Percentiles rank a stretch among this genome's conserved stretches.
phyloP scores from a whole-genome alignment of 371 early-diverging fungal genomes.

The Mitosporidium daphniae region DNA sequence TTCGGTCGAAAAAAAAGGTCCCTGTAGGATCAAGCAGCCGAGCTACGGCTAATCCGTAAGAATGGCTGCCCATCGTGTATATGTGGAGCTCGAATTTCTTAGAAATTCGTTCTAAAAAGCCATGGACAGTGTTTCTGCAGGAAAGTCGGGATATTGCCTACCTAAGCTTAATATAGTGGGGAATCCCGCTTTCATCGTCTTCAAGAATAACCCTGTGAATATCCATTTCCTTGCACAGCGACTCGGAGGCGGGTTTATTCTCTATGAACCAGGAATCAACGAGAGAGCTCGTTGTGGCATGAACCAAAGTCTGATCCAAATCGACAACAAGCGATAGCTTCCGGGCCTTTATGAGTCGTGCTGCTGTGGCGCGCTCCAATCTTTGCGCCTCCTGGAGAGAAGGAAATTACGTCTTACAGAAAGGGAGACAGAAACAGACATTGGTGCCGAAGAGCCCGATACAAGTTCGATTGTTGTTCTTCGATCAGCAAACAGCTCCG shows the following conservation, averaged over 20 bases:
- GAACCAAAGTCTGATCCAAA: constrained; percentile 92
- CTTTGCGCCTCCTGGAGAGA: constrained; percentile 43
- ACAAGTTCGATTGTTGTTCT: too few relatives aligned
- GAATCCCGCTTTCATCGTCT: constrained; percentile 10
- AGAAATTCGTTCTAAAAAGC: constrained; percentile 27
- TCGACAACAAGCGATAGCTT: constrained; percentile 79
- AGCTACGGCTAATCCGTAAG: constrained; percentile 62
- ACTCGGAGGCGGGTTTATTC: neutral
- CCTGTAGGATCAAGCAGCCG: constrained; percentile 45
- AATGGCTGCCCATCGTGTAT: constrained; percentile 89
- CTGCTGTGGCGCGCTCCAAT: constrained; percentile 24
- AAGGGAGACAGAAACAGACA: too few relatives aligned
- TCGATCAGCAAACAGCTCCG: too few relatives aligned
- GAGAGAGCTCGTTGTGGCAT: constrained; percentile 44
- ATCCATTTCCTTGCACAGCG: constrained; percentile 9
- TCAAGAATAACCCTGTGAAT: constrained; percentile 30
- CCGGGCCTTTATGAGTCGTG: constrained; percentile 17
- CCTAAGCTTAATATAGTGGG: neutral
- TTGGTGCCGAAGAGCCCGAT: too few relatives aligned
- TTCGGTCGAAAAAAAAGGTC: constrained; percentile 40
- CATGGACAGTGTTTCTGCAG: constrained; percentile 22
- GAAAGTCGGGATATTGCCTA: constrained; percentile 5
- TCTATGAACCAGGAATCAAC: constrained; percentile 31
- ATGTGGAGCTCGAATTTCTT: constrained; percentile 53
- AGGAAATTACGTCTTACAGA: too few relatives aligned